Evolutionary conservation across 2,329 filamentous ascomycete species (phyloP).

Genomic region (Cytospora schulzeri): DNA sequence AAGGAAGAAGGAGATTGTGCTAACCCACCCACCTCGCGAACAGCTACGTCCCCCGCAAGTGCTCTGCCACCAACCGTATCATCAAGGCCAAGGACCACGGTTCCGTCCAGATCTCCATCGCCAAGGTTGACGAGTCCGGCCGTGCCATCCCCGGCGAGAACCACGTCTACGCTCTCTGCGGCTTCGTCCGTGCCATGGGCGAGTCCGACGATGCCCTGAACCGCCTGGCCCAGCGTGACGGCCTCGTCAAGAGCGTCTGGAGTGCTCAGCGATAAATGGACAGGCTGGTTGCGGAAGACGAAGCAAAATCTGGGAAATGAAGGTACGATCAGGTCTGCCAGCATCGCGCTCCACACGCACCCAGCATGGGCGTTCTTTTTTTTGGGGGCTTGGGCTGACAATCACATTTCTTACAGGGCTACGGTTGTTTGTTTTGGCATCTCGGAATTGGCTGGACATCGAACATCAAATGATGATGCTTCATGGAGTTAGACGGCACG

Average conservation of each 20-base stretch:
- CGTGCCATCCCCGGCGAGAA: slow-evolving; percentile 91
- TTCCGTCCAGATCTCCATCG: slow-evolving; percentile 94
- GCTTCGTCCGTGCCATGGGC: slow-evolving; percentile 96
- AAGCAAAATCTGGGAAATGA: slow-evolving; percentile 32
- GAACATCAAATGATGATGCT: slow-evolving; percentile 26
- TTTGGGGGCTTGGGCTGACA: slow-evolving; percentile 11
- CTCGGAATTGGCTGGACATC: slow-evolving; percentile 28
- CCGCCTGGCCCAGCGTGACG: slow-evolving; percentile 92
- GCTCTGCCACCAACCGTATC: slow-evolving; percentile 98
- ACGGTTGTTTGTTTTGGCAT: slow-evolving; percentile 26
- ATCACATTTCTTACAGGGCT: slow-evolving; percentile 16
- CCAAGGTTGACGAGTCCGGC: slow-evolving; percentile 99
- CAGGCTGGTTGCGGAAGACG: slow-evolving; percentile 27
- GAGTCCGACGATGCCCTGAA: slow-evolving; percentile 97
- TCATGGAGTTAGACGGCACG: slow-evolving; percentile 30
- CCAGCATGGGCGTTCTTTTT: not conserved
- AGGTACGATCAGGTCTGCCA: slow-evolving; percentile 23
- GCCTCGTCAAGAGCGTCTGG: slow-evolving; percentile 97
- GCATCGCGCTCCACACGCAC: not conserved
- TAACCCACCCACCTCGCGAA: slow-evolving; percentile 34
- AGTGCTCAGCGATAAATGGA: slow-evolving; percentile 65
- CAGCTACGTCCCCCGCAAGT: slow-evolving; percentile 98
- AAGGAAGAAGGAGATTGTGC: slow-evolving; percentile 30
- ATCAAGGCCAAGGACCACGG: slow-evolving; percentile 99
- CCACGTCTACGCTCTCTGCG: slow-evolving; percentile 95